phyloP scores from a whole-genome alignment of 306 rosid genomes.

The Castanea sativa region DNA sequence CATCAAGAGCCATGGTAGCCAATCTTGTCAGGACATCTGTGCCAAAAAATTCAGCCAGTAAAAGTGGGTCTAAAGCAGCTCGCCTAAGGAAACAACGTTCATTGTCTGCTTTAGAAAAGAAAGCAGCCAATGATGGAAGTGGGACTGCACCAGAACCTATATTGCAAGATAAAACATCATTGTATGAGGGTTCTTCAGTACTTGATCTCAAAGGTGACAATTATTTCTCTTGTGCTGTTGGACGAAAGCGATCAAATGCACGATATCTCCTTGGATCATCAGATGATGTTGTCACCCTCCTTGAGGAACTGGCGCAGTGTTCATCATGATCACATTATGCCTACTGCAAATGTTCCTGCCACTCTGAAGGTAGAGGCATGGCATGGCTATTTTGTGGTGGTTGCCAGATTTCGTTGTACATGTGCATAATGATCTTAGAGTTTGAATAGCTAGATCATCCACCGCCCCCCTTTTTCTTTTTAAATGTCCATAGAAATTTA shows the following conservation, averaged over 20 bases:
- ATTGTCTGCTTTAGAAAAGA: constrained; percentile 58
- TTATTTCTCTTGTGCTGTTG: constrained; percentile 88
- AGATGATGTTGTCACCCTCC: constrained; percentile 60
- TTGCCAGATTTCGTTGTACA: not conserved
- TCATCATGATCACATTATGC: constrained; percentile 17
- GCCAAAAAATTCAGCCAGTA: constrained; percentile 42
- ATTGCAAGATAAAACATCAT: constrained; percentile 41
- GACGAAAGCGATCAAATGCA: constrained; percentile 69
- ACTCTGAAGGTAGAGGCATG: constrained; percentile 9
- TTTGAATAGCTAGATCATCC: not conserved
- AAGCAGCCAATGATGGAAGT: constrained; percentile 28
- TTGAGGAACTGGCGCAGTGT: constrained; percentile 55
- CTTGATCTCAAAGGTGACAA: constrained; percentile 84
- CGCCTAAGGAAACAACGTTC: constrained; percentile 75
- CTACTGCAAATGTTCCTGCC: not conserved
- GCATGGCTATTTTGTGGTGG: not conserved
- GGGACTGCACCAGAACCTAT: constrained; percentile 40
- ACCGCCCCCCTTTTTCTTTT: not conserved
- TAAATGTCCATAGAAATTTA: not conserved
- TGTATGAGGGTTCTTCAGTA: constrained; percentile 79
- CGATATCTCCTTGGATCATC: constrained; percentile 74
- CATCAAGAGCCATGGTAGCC: constrained; percentile 33
- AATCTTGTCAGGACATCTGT: constrained; percentile 36
- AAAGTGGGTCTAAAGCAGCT: constrained; percentile 39
- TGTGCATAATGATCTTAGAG: not conserved